Evolutionary conservation across 495 filamentous ascomycete genomes (phyloP).

Genomic region (Hypoxylon lenormandii): DNA sequence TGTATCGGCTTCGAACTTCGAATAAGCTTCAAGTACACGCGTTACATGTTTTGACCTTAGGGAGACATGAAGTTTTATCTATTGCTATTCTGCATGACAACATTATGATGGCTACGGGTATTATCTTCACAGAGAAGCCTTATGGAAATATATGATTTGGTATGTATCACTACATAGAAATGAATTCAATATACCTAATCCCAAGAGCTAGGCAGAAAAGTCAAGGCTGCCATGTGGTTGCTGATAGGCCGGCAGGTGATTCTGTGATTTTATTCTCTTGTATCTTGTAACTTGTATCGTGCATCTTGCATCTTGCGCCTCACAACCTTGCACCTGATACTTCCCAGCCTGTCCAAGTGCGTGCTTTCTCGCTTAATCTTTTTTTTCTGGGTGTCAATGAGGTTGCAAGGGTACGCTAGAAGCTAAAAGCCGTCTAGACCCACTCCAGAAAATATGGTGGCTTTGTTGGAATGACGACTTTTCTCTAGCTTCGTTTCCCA

Average conservation of each 20-base stretch:
- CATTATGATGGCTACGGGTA: slow-evolving; percentile 37
- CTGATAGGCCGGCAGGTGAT: slow-evolving; percentile 20
- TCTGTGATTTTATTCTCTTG: slow-evolving; percentile 8
- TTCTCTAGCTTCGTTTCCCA: slow-evolving; percentile 5
- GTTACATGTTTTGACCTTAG: slow-evolving; percentile 29
- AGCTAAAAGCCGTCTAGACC: slow-evolving; percentile 40
- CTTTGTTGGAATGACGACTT: slow-evolving; percentile 48
- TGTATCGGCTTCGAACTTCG: slow-evolving; percentile 11
- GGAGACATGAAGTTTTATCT: slow-evolving; percentile 22
- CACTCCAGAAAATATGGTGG: slow-evolving; percentile 45
- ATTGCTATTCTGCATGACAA: slow-evolving; percentile 26
- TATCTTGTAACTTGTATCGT: no score
- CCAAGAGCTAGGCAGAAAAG: slow-evolving; percentile 21
- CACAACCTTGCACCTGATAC: slow-evolving; percentile 17
- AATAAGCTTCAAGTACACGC: slow-evolving; percentile 44
- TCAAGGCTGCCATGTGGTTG: slow-evolving; percentile 6
- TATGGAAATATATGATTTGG: neutral
- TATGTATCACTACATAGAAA: slow-evolving; percentile 15
- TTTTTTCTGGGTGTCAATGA: slow-evolving; percentile 22
- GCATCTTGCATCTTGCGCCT: slow-evolving; percentile 4
- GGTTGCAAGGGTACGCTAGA: slow-evolving; percentile 33
- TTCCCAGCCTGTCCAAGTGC: slow-evolving; percentile 17
- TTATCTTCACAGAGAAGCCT: neutral
- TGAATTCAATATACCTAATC: slow-evolving; percentile 1
- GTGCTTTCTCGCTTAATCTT: slow-evolving; percentile 38